These are phyloP conservation scores for Rhodocollybia butyracea DNA, from an alignment of 768 basidiomycete genomes.

Conservation along the genomic window DNA sequence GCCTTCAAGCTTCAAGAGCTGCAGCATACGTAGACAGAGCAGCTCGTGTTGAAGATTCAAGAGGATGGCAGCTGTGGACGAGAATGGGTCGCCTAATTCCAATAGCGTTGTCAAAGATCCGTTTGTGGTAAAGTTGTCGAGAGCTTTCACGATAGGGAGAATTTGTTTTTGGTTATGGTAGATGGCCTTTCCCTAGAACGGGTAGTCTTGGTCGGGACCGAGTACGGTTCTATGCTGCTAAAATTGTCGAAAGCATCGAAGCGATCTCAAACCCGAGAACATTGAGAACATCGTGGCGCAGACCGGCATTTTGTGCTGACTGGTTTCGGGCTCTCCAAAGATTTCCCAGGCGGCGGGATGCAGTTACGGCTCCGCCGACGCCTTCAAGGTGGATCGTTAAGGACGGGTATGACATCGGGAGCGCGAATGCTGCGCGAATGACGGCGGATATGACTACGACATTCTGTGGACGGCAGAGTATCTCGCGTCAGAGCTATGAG, in stretches of 20 bases:
- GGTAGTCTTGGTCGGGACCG: constrained; percentile 90
- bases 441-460: constrained; percentile 73
- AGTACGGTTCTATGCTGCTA: constrained; percentile 96
- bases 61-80: constrained; percentile 74
- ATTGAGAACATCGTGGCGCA: constrained; percentile 88
- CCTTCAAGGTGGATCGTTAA: constrained; percentile 79
- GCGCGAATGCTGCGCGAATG: background rate
- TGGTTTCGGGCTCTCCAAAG: constrained; percentile 94
- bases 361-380: constrained; percentile 54
- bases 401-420: constrained; percentile 43
- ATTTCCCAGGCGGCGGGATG: constrained; percentile 58
- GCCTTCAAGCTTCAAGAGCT: too few relatives aligned
- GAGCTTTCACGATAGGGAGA: constrained; percentile 98
- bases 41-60: constrained; percentile 93
- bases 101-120: constrained; percentile 54
- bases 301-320: constrained; percentile 97
- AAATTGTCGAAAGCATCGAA: constrained; percentile 95
- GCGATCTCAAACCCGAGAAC: constrained; percentile 96
- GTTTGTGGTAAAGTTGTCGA: constrained; percentile 94
- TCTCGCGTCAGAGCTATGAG: constrained; percentile 93
- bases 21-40: constrained; percentile 94
- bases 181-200: constrained; percentile 53
- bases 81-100: constrained; percentile 30
- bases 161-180: constrained; percentile 94
- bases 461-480: constrained; percentile 98